These are phyloP conservation scores for Middelhovenomyces tepae DNA, from an alignment of 805 yeast species.

Conservation along the genomic window DNA sequence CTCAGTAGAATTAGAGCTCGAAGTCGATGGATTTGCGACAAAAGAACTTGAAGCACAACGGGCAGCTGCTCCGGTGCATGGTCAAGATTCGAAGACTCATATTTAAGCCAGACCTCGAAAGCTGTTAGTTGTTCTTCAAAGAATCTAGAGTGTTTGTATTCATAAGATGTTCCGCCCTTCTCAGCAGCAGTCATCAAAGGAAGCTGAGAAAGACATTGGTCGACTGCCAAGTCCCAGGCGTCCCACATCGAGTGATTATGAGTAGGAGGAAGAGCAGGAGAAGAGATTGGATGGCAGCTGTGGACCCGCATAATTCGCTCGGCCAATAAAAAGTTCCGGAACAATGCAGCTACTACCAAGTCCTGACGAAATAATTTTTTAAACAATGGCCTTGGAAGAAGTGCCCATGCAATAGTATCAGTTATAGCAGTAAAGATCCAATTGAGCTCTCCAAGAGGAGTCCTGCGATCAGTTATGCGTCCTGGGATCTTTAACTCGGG, in stretches of 20 bases:
- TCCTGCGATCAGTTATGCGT: slow-evolving; percentile 80
- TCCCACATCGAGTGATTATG: slow-evolving; percentile 93
- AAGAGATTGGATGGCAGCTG: slow-evolving; percentile 90
- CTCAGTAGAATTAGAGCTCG: slow-evolving; percentile 79
- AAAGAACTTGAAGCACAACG: slow-evolving; percentile 80
- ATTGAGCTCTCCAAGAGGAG: slow-evolving; percentile 90
- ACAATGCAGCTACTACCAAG: slow-evolving; percentile 90
- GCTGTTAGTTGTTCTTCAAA: slow-evolving; percentile 96
- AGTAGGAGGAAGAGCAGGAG: slow-evolving; percentile 82
- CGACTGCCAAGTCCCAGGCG: slow-evolving; percentile 95
- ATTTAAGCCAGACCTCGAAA: slow-evolving; percentile 91
- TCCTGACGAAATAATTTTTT: slow-evolving; percentile 90
- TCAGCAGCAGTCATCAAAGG: slow-evolving; percentile 28
- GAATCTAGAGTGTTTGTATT: slow-evolving; percentile 84
- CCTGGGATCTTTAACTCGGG: slow-evolving; percentile 70
- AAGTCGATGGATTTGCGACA: slow-evolving; percentile 89
- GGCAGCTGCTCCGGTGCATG: slow-evolving; percentile 94
- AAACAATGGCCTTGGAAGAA: slow-evolving; percentile 77
- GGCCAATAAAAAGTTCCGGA: slow-evolving; percentile 85
- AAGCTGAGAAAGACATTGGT: slow-evolving; percentile 67
- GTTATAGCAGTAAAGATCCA: slow-evolving; percentile 98
- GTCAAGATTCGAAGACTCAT: slow-evolving; percentile 65
- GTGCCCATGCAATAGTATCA: slow-evolving; percentile 97
- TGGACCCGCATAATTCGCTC: slow-evolving; percentile 88
- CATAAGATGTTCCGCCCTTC: slow-evolving; percentile 29